phyloP scores from a whole-genome alignment of 495 filamentous ascomycete species.

The Viridothelium virens region DNA sequence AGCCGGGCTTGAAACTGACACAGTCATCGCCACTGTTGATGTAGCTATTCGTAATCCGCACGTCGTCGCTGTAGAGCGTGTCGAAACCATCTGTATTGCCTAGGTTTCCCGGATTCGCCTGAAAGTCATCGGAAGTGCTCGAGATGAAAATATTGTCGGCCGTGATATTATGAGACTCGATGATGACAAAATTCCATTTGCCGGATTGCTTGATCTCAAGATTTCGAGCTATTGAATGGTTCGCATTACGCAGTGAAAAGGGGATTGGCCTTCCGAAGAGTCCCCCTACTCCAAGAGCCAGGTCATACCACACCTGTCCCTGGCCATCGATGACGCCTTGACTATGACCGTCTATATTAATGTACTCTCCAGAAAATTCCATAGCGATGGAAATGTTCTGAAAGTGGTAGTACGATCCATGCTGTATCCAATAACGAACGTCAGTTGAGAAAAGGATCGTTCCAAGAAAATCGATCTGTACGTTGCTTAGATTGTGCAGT shows the following conservation, averaged over 20 bases:
- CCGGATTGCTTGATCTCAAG: constrained; percentile 16
- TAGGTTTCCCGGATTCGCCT: constrained; percentile 19
- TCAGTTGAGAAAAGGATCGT: constrained; percentile 35
- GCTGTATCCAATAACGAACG: constrained; percentile 36
- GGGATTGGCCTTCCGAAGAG: constrained; percentile 19
- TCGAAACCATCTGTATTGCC: constrained; percentile 22
- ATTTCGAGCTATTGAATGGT: constrained; percentile 15
- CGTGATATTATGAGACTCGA: constrained; percentile 7
- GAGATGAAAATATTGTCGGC: constrained; percentile 14
- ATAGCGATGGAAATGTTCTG: constrained; percentile 38
- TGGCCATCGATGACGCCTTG: constrained; percentile 18
- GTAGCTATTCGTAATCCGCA: constrained; percentile 10
- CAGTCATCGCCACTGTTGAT: constrained; percentile 9
- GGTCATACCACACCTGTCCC: constrained; percentile 24
- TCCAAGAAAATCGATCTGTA: constrained; percentile 31
- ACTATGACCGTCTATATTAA: constrained; percentile 19
- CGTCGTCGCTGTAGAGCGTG: constrained; percentile 19
- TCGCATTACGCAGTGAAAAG: constrained; percentile 20
- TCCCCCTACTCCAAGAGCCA: constrained; percentile 13
- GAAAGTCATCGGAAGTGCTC: constrained; percentile 13
- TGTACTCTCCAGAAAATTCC: constrained; percentile 38
- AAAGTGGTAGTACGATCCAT: constrained; percentile 35
- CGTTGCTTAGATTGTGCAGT: neutral
- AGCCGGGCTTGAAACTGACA: constrained; percentile 6
- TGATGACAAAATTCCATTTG: constrained; percentile 18